phyloP scores from a whole-genome alignment of 371 early-diverging fungal genomes.

The Hamiltosporidium tvaerminnensis region DNA sequence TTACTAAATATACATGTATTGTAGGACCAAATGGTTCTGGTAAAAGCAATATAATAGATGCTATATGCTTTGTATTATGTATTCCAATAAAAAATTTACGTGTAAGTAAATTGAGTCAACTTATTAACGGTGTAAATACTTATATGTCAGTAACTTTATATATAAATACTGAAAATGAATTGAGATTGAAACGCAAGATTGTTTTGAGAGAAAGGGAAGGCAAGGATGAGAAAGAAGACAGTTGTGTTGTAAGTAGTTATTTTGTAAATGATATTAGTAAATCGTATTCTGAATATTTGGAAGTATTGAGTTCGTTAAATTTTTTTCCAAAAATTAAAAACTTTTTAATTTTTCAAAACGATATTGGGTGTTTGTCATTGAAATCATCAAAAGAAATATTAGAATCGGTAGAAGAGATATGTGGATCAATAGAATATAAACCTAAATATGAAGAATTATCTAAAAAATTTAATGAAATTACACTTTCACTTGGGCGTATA shows the following conservation, averaged over 20 bases:
- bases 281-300: constrained; percentile 21
- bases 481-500: too few species aligned
- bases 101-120: not conserved
- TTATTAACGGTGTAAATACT: too few species aligned
- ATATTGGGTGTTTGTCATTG: constrained; percentile 26
- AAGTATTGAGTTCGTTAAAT: constrained; percentile 25
- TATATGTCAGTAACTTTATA: too few species aligned
- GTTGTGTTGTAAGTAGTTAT: constrained; percentile 8
- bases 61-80: constrained; percentile 51
- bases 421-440: constrained; percentile 26
- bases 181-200: too few species aligned
- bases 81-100: constrained; percentile 7
- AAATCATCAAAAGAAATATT: constrained; percentile 40
- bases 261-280: constrained; percentile 25
- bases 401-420: constrained; percentile 42
- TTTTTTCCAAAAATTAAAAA: constrained; percentile 35
- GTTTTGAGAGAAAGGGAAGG: not conserved
- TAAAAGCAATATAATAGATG: constrained; percentile 96
- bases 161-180: too few species aligned
- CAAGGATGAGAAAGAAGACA: too few species aligned
- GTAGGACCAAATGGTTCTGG: constrained; percentile 98
- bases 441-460: too few species aligned
- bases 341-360: constrained; percentile 46
- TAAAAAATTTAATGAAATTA: too few species aligned
- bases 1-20: constrained; percentile 57